Evolutionary conservation across 176 grass and related monocot species (phyloP).

Genomic region (Cenchrus americanus): DNA sequence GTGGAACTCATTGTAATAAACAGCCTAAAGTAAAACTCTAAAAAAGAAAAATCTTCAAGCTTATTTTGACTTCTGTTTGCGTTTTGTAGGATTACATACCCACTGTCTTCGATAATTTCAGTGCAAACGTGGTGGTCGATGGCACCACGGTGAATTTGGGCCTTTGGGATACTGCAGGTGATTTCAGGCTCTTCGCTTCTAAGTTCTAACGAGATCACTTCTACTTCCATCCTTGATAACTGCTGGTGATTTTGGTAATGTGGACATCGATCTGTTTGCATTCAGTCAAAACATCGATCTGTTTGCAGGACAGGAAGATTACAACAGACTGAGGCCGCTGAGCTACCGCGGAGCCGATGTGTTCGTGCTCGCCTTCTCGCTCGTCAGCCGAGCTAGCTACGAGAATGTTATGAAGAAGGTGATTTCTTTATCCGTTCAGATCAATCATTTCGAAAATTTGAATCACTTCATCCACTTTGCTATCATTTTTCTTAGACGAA

Average conservation of each 20-base stretch:
- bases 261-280: slow-evolving; percentile 29
- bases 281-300: too few species aligned
- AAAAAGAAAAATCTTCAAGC: not conserved
- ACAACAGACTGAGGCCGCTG: slow-evolving; percentile 86
- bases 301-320: slow-evolving; percentile 86
- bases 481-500: slow-evolving; percentile 7
- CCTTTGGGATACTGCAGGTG: slow-evolving; percentile 94
- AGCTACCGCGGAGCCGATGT: slow-evolving; percentile 93
- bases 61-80: not conserved
- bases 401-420: slow-evolving; percentile 98
- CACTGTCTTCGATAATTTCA: slow-evolving; percentile 95
- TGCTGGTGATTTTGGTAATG: slow-evolving; percentile 8
- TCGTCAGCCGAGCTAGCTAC: slow-evolving; percentile 90
- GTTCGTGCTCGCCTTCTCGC: slow-evolving; percentile 92
- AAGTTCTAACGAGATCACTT: not conserved
- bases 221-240: not conserved
- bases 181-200: not conserved
- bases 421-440: slow-evolving; percentile 13
- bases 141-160: slow-evolving; percentile 89
- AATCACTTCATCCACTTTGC: not conserved
- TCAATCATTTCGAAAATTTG: not conserved
- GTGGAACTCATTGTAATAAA: not conserved
- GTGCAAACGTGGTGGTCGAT: slow-evolving; percentile 89
- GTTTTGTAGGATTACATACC: slow-evolving; percentile 80
- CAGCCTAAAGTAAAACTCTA: not conserved